These are phyloP conservation scores for Malassezia sympodialis DNA, from an alignment of 1,284 basidiomycete species.

Conservation along the genomic window DNA sequence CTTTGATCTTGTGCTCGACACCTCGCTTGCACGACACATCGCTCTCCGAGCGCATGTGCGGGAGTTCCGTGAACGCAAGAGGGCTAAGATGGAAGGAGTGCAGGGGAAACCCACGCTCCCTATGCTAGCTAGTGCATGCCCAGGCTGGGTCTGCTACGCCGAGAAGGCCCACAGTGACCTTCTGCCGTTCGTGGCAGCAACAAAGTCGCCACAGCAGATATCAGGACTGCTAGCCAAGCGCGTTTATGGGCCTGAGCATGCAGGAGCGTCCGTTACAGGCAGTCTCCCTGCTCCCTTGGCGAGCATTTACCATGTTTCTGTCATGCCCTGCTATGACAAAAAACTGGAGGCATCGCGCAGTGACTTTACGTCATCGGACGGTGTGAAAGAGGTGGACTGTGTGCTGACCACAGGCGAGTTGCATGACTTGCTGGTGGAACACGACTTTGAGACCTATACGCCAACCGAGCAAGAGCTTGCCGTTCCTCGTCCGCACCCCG, in stretches of 20 bases:
- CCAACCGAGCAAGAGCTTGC: conserved; percentile 55
- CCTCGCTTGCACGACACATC: conserved; percentile 83
- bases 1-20: conserved; percentile 74
- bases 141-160: conserved; percentile 98
- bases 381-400: conserved; percentile 80
- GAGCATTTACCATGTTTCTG: conserved; percentile 71
- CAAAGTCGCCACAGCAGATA: conserved; percentile 85
- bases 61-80: conserved; percentile 58
- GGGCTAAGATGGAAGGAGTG: conserved; percentile 6
- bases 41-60: conserved; percentile 68
- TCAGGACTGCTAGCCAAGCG: conserved; percentile 89
- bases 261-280: background rate
- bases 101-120: conserved; percentile 54
- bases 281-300: background rate
- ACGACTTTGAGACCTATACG: conserved; percentile 64
- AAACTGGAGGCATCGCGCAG: conserved; percentile 86
- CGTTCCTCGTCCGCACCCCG: conserved; percentile 58
- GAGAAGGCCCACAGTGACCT: conserved; percentile 90
- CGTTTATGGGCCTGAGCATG: conserved; percentile 54
- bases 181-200: conserved; percentile 74
- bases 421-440: conserved; percentile 70
- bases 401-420: conserved; percentile 95
- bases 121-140: conserved; percentile 90
- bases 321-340: conserved; percentile 99
- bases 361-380: conserved; percentile 32